Percentiles rank a stretch among this genome's conserved stretches.
Evolutionary conservation across 2,329 filamentous ascomycete species (phyloP).

Genomic region (Arachnomyces sp.): DNA sequence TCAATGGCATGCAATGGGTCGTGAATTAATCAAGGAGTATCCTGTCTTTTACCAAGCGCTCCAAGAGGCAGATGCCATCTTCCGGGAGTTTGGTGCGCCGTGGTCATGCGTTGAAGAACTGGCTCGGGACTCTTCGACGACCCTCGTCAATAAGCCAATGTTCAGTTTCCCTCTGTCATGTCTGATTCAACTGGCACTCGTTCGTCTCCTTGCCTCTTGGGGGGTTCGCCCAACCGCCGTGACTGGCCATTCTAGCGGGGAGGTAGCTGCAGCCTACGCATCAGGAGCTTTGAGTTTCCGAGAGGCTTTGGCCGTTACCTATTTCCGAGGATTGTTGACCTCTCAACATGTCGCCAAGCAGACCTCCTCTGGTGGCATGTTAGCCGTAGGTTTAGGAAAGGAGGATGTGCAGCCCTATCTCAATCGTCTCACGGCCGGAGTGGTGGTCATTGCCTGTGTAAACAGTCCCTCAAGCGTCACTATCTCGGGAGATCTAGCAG

Average conservation of each 20-base stretch:
- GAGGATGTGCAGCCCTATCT: neutral
- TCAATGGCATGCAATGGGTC: conserved; percentile 14
- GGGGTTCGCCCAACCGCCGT: conserved; percentile 7
- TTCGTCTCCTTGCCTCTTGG: conserved; percentile 2
- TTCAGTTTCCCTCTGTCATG: conserved; percentile 8
- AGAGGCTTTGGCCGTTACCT: conserved; percentile 39
- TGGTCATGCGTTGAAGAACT: conserved; percentile 6
- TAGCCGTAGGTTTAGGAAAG: neutral
- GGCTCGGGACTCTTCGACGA: neutral
- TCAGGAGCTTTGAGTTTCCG: conserved; percentile 21
- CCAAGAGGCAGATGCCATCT: neutral
- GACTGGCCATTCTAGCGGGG: conserved; percentile 13
- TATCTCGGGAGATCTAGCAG: conserved; percentile 9
- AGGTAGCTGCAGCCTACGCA: conserved; percentile 14
- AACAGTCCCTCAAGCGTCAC: conserved; percentile 12
- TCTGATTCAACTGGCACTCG: conserved; percentile 11
- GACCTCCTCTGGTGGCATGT: neutral
- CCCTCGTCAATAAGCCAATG: neutral
- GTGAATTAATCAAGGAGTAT: neutral
- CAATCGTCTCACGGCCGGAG: neutral
- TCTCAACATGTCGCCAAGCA: conserved; percentile 17
- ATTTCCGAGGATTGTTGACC: conserved; percentile 23
- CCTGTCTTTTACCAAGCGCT: conserved; percentile 1
- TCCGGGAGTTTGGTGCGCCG: neutral
- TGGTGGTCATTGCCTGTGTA: conserved; percentile 9